Base-by-base conservation (phyloP, 2,329 filamentous ascomycete species). In the Rhinocladiella mackenziei region DNA sequence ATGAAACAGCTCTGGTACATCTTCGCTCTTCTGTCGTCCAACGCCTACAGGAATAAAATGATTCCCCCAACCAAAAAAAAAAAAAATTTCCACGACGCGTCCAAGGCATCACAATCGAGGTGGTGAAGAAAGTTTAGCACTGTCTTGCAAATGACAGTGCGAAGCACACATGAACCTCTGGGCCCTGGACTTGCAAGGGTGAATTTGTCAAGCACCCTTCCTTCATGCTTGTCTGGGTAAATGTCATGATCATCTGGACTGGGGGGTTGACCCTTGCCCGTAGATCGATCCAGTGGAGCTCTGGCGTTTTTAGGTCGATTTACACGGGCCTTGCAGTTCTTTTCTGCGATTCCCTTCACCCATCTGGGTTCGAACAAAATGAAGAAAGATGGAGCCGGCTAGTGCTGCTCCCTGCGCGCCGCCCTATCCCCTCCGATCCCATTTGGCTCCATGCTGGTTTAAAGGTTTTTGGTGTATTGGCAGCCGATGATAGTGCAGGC, bases 221-320 rank as follows among this genome's bases (percentile, higher is more conserved):
- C 31, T 26, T 31, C 25, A 41, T 40, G n/a, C 36, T 37, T 48
- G 35, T 18, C 40, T 20, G 22, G 26, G 39, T 38, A 33, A 30
- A 37, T 14, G 26, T 31, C 31, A 17, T 29, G 39, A 28, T 50
- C 13, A 44, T 43, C 22, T 32, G 22, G 15, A 25, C 36, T 39
- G 17, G 4, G n/a, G 33, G 42, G 39, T 19, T 11, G 7, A 47
- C 38, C 50, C 50, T 34, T 47, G 50, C 20, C 35, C 40, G 41
- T 19, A 33, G 50, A 53, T 53, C 50, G 50, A 53, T 50, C 45
- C 26, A 39, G 50, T 53, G 50, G 50, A 47, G 43, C 26, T 29
- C n/a, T 45, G 41, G 49, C 45, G 38, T 43, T 31, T 46, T 38
- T 35, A 29, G 15, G 15, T 28, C 30, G 29, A 39, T 35, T 18